Percentiles rank a stretch among this genome's conserved stretches.
phyloP scores from a whole-genome alignment of 768 basidiomycete genomes.

The Russula vinacea region DNA sequence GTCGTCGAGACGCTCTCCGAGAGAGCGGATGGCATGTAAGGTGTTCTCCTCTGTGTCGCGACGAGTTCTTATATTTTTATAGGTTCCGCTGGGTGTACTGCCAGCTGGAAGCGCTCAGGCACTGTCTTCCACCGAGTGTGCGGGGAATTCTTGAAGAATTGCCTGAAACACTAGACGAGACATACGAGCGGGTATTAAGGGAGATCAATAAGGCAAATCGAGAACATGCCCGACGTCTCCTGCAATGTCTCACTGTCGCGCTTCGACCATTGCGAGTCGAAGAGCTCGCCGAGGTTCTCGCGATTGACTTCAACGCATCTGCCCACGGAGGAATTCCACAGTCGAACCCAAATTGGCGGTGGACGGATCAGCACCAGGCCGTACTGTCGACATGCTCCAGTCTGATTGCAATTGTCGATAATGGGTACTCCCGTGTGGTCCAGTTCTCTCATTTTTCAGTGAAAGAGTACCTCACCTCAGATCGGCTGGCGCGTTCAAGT shows the following conservation, averaged over 20 bases:
- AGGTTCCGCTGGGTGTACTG: not conserved
- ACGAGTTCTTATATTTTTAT: not conserved
- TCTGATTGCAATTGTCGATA: not conserved
- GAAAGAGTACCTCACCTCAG: slow-evolving; percentile 12
- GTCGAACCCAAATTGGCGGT: slow-evolving; percentile 4
- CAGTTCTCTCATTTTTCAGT: slow-evolving; percentile 19
- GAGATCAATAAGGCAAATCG: not conserved
- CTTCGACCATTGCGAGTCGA: not conserved
- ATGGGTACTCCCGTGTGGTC: not conserved
- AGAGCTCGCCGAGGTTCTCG: slow-evolving; percentile 17
- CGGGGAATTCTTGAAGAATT: slow-evolving; percentile 3
- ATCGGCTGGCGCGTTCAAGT: not conserved
- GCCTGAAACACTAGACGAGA: slow-evolving; percentile 5
- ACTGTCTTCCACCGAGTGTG: not conserved
- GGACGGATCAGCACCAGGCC: not conserved
- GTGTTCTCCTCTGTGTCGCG: not conserved
- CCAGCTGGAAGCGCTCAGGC: not conserved
- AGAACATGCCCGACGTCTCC: slow-evolving; percentile 10
- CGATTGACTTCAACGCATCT: slow-evolving; percentile 12
- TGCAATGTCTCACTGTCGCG: slow-evolving; percentile 15
- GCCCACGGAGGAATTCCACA: not conserved
- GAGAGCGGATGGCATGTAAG: not conserved
- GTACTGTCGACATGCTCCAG: slow-evolving; percentile 15
- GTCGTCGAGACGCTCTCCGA: not conserved
- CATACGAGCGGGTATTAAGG: slow-evolving; percentile 9